Evolutionary conservation across 1,284 basidiomycete genomes (phyloP), one percentile per base, ranked within the genome.

Genomic region (Moesziomyces parantarcticus): DNA sequence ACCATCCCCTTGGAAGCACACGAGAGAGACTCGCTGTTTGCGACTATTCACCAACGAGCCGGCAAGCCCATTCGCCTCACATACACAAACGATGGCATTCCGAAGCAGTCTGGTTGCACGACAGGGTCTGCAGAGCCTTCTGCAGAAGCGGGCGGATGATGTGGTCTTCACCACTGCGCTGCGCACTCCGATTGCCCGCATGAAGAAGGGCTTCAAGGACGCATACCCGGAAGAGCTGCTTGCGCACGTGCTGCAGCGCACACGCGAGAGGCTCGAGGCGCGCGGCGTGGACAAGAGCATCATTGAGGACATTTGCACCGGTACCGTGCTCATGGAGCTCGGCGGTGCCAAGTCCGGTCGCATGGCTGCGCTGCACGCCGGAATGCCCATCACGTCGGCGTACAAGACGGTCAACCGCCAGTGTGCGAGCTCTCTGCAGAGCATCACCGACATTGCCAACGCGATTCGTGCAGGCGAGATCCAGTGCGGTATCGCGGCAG

Each of bases 291-390:
- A 82, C 61, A 76, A 81, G 53, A 55, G 73, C 45, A 71, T 79
- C 18, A 80, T 85, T 44, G 63, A 85, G 54, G 84, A 85, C 62
- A 77, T 85, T 43, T 77, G 77, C 72, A 79, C 79, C 25, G 84
- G 84, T 9, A 85, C 78, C 11, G 84, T 85, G n/a, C 67, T 85
- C 22, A 83, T 83, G 81, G 84, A 84, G 71, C 72, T 84, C 16
- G 84, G 84, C n/a, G 84, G 84, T 9, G 83, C 84, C 36, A 85
- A 84, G 51, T 78, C 74, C 34, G 84, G 83, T 34, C 67, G 84
- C 23, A 73, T 85, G 59, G 84, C 84, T 5, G 75, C 83, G 8
- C 66, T 85, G n/a, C 83, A 85, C 50, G 84, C 84, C 46, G 84
- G 84, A 5, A 59, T 62, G 53, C 61, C 64, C 60, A 50, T 65